These are phyloP conservation scores for Excoecaria cochinchinensis DNA, from an alignment of 345 rosid species.

Conservation along the genomic window DNA sequence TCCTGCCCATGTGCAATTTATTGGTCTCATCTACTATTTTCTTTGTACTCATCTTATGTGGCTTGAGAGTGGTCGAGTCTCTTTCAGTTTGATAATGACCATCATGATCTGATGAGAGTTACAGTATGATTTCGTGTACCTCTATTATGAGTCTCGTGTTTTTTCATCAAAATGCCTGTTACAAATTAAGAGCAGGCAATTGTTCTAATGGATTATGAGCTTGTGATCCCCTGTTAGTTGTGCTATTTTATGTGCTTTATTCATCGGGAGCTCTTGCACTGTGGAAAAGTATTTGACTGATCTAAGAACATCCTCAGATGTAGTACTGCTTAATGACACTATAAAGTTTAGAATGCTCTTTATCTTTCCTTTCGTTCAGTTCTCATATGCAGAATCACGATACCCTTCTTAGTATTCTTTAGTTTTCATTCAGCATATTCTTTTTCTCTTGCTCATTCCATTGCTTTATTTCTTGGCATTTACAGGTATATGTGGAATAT, in stretches of 20 bases:
- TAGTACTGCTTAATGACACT: neutral
- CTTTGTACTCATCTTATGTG: neutral
- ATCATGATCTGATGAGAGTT: neutral
- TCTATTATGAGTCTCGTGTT: neutral
- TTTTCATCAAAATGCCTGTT: neutral
- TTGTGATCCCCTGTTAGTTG: neutral
- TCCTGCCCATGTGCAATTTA: neutral
- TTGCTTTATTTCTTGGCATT: constrained; percentile 1
- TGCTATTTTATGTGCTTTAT: neutral
- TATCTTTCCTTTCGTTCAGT: neutral
- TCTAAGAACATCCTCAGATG: neutral
- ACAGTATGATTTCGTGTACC: neutral
- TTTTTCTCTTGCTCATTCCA: neutral
- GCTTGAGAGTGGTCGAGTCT: neutral
- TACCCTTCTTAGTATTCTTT: neutral
- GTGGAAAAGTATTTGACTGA: neutral
- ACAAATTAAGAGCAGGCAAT: neutral
- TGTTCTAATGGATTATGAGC: neutral
- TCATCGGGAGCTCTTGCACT: neutral
- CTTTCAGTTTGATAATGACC: neutral
- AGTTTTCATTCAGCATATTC: neutral
- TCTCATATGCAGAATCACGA: neutral
- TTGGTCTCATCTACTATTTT: neutral
- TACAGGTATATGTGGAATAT: constrained; percentile 74
- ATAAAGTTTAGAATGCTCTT: neutral